Evolutionary conservation across 2,329 filamentous ascomycete species (phyloP).

Genomic region (Calcarisporium arbuscula): DNA sequence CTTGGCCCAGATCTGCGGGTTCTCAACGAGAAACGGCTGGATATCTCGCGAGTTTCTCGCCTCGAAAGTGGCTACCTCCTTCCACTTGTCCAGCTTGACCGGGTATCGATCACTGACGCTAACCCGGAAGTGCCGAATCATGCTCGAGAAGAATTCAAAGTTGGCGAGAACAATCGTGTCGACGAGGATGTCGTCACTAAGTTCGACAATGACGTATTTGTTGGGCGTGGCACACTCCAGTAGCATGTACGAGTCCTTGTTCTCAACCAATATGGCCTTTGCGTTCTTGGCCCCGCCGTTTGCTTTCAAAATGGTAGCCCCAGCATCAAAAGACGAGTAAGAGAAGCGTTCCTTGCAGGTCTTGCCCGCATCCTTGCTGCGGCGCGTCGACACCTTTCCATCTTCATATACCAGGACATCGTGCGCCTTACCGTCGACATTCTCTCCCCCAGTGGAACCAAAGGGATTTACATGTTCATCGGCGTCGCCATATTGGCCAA

Average conservation of each 20-base stretch:
- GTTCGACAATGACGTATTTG: conserved; percentile 91
- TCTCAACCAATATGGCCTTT: conserved; percentile 85
- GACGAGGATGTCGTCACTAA: conserved; percentile 80
- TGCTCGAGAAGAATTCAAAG: conserved; percentile 98
- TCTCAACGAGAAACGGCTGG: conserved; percentile 88
- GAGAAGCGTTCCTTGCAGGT: conserved; percentile 98
- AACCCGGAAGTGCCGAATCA: conserved; percentile 83
- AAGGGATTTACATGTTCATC: conserved; percentile 6
- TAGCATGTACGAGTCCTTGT: conserved; percentile 98
- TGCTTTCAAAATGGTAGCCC: conserved; percentile 86
- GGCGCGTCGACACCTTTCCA: conserved; percentile 47
- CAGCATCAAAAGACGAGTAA: conserved; percentile 95
- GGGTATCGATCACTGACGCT: conserved; percentile 94
- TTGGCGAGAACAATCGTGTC: conserved; percentile 97
- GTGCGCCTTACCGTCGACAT: no score
- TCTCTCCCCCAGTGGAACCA: conserved; percentile 3
- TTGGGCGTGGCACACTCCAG: conserved; percentile 81
- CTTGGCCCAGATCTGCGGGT: conserved; percentile 91
- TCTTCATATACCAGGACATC: conserved; percentile 41
- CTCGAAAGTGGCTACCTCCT: conserved; percentile 78
- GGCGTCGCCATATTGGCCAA: conserved; percentile 31
- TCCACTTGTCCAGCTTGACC: conserved; percentile 88
- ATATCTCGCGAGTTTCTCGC: conserved; percentile 89
- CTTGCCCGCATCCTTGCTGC: conserved; percentile 89
- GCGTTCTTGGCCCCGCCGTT: conserved; percentile 81